These are phyloP conservation scores for Pugionium dolabratum DNA, from an alignment of 345 rosid genomes.

Conservation along the genomic window DNA sequence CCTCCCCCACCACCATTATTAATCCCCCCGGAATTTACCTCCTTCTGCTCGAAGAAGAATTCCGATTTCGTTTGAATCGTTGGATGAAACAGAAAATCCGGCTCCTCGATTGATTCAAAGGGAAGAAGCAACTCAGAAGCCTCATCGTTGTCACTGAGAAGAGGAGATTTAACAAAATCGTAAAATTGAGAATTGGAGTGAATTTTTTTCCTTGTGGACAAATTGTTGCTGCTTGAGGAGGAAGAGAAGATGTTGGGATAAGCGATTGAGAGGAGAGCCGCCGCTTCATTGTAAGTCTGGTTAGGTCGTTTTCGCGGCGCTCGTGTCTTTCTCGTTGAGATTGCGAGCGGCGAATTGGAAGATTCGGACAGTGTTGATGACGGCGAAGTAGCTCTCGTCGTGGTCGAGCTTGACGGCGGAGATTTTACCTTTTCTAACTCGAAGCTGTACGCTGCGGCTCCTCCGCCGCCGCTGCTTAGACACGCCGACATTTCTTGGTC, in stretches of 20 bases:
- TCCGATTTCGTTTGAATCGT: constrained; percentile 42
- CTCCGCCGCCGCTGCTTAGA: constrained; percentile 71
- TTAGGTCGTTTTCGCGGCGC: constrained; percentile 84
- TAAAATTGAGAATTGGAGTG: constrained; percentile 45
- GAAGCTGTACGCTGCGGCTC: constrained; percentile 56
- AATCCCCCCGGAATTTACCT: constrained; percentile 38
- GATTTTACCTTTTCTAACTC: constrained; percentile 77
- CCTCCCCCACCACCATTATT: constrained; percentile 33
- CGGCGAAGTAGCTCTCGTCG: constrained; percentile 59
- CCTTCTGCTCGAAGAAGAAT: constrained; percentile 41
- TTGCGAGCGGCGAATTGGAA: constrained; percentile 66
- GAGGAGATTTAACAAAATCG: constrained; percentile 38
- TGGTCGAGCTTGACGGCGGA: constrained; percentile 50
- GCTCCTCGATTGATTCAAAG: constrained; percentile 56
- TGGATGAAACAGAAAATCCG: constrained; percentile 56
- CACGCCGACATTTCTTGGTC: constrained; percentile 64
- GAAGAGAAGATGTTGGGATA: constrained; percentile 69
- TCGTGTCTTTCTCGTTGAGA: constrained; percentile 84
- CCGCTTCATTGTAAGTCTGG: constrained; percentile 94
- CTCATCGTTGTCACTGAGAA: constrained; percentile 46
- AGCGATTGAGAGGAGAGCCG: constrained; percentile 84
- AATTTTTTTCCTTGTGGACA: constrained; percentile 28
- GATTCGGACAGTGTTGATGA: constrained; percentile 78
- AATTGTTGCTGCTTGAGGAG: constrained; percentile 26
- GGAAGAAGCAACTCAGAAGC: constrained; percentile 63